These are phyloP conservation scores for Yarrowia osloensis DNA, from an alignment of 805 yeast genomes.

Conservation along the genomic window DNA sequence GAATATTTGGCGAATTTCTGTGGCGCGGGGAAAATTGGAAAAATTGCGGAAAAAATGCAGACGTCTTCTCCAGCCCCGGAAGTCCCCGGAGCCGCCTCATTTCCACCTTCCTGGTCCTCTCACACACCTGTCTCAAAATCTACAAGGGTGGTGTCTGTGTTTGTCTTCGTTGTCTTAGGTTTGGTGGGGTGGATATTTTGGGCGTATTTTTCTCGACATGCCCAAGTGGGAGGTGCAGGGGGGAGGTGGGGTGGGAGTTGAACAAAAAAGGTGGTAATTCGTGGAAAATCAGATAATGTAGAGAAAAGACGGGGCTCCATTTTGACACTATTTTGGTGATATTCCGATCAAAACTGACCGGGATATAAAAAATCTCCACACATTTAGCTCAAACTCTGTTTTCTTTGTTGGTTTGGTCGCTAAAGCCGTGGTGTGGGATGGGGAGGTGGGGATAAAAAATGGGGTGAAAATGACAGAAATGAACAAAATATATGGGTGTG, in stretches of 20 bases:
- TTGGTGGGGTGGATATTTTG: conserved; percentile 26
- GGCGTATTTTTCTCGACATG: conserved; percentile 17
- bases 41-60: neutral
- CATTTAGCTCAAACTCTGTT: neutral
- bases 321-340: neutral
- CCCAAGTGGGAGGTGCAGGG: conserved; percentile 8
- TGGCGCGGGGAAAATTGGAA: no score
- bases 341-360: neutral
- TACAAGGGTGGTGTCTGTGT: neutral
- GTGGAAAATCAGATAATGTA: neutral
- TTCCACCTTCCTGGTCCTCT: no score
- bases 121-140: neutral
- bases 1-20: no score
- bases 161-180: neutral
- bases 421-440: neutral
- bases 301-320: neutral
- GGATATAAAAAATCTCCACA: neutral
- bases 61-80: no score
- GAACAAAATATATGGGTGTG: neutral
- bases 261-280: neutral
- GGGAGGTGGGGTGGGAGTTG: neutral
- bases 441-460: no score
- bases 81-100: no score
- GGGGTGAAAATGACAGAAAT: neutral
- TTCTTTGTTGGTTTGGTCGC: conserved; percentile 15